Percentiles rank a stretch among this genome's conserved stretches.
These are phyloP conservation scores for Rubus parviflorus DNA, from an alignment of 306 rosid species.

Conservation along the genomic window DNA sequence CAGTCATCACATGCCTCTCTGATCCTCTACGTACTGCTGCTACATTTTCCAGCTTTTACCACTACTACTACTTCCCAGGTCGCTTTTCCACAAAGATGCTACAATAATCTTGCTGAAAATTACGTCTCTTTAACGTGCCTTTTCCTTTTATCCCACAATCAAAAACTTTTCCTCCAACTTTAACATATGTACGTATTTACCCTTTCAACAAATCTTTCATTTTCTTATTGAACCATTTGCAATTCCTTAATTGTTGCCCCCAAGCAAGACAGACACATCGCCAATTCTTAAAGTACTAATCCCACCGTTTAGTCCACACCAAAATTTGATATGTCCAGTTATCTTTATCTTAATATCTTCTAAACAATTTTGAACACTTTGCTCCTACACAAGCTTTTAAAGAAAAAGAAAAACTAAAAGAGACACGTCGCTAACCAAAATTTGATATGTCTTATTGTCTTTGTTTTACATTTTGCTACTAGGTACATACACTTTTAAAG, in stretches of 20 bases:
- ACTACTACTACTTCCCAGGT: not conserved
- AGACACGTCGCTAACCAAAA: too few relatives aligned
- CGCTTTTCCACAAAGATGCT: constrained; percentile 5
- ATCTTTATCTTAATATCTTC: not conserved
- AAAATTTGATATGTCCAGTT: not conserved
- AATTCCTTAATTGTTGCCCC: not conserved
- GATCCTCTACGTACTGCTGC: not conserved
- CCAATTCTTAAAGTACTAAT: too few relatives aligned
- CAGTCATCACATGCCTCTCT: constrained; percentile 8
- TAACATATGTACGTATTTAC: not conserved
- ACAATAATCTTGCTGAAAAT: not conserved
- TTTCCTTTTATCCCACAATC: not conserved
- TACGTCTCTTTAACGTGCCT: not conserved
- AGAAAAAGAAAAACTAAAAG: too few relatives aligned
- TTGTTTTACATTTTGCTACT: too few relatives aligned
- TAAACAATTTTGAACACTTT: not conserved
- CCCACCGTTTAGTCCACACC: too few relatives aligned
- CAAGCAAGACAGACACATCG: not conserved
- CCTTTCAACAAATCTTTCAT: not conserved
- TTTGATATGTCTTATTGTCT: too few relatives aligned
- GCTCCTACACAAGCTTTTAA: too few relatives aligned
- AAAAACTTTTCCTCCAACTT: not conserved
- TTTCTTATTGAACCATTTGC: not conserved
- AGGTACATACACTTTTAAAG: too few relatives aligned
- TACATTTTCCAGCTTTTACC: not conserved